Percentiles rank a stretch among this genome's conserved stretches.
These are phyloP conservation scores for Pseudogymnoascus sp. DNA, from an alignment of 2,329 filamentous ascomycete species.

Conservation along the genomic window DNA sequence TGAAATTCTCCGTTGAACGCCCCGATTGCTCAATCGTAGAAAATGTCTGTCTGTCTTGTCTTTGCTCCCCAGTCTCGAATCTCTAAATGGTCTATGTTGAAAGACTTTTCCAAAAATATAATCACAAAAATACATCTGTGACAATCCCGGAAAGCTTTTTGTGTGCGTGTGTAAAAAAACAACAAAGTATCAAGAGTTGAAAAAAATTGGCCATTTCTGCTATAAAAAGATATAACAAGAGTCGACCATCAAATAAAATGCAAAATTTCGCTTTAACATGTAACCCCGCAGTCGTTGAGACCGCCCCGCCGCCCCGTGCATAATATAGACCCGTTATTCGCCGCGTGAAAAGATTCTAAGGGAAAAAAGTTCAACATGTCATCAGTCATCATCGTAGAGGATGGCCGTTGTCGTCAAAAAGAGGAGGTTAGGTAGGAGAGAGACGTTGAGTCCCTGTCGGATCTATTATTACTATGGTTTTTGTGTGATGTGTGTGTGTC, in stretches of 20 bases:
- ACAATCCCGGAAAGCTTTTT: not conserved
- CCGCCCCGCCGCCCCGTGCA: conserved; percentile 24
- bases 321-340: conserved; percentile 23
- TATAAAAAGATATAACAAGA: not conserved
- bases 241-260: not conserved
- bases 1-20: conserved; percentile 30
- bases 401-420: conserved; percentile 2
- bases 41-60: conserved; percentile 16
- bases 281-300: conserved; percentile 27
- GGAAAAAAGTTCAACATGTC: conserved; percentile 14
- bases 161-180: not conserved
- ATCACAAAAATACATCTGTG: not conserved
- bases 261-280: conserved; percentile 13
- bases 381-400: not conserved
- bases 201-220: not conserved
- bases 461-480: conserved; percentile 13
- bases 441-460: conserved; percentile 27
- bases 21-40: conserved; percentile 20
- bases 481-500: too few species aligned
- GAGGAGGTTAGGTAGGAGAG: conserved; percentile 9
- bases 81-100: conserved; percentile 28
- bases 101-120: conserved; percentile 26
- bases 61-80: conserved; percentile 19
- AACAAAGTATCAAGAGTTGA: not conserved
- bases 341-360: conserved; percentile 24